Conservation (phyloP, 2,329 filamentous ascomycete genomes). For the Colletotrichum orchidophilum region DNA sequence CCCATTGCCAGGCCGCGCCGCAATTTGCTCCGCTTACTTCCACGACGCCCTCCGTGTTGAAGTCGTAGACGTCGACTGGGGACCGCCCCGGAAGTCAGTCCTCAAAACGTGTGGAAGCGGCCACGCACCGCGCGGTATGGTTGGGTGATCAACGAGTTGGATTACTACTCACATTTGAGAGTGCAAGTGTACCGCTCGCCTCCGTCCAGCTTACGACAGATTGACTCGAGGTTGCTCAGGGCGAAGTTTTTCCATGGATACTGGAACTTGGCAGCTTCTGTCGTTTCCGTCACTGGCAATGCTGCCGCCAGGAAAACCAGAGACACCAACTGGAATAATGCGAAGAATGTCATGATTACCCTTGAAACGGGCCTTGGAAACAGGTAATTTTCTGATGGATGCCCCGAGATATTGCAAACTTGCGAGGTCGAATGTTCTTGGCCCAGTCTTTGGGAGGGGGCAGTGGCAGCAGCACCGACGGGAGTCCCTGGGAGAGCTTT, state of each 20-base stretch:
- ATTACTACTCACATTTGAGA: constrained; percentile 17
- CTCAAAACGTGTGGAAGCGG: neutral
- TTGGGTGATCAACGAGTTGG: neutral
- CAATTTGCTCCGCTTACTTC: constrained; percentile 35
- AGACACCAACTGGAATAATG: neutral
- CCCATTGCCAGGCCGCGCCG: constrained; percentile 38
- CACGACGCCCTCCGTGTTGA: constrained; percentile 32
- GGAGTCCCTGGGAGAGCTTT: neutral
- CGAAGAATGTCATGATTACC: neutral
- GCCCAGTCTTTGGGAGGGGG: neutral
- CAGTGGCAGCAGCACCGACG: neutral
- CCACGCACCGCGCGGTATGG: neutral
- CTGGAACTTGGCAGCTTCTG: constrained; percentile 3
- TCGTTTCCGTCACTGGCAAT: neutral
- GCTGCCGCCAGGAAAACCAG: constrained; percentile 7
- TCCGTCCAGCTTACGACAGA: constrained; percentile 2
- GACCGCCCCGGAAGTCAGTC: neutral
- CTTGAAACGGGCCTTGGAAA: neutral
- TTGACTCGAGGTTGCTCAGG: constrained; percentile 25
- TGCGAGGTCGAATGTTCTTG: neutral
- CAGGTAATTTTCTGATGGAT: neutral
- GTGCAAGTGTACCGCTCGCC: constrained; percentile 19
- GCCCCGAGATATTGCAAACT: neutral
- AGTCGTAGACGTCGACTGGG: constrained; percentile 33
- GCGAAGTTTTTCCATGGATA: constrained; percentile 33